Evolutionary conservation across 768 basidiomycete species (phyloP), one percentile per base, ranked within the genome.

Genomic region (Fibroporia radiculosa): DNA sequence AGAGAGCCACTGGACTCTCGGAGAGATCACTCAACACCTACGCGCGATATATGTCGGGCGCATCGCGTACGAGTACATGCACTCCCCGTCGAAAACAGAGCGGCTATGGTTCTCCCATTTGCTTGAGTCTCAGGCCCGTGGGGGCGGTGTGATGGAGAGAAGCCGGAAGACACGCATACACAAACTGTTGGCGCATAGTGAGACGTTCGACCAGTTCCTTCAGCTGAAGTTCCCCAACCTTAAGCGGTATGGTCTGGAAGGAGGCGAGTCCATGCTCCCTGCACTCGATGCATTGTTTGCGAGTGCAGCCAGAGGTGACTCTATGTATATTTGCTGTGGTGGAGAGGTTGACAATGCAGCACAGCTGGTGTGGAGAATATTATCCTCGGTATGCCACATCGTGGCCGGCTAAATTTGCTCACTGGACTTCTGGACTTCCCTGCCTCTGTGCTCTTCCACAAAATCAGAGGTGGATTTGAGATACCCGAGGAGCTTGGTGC

Each of bases 51-150:
- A 96, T 57, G 84, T 89, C 23, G 86, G 84, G 1, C 77, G 78
- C 19, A 89, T 96, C 52, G 91, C 86, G 1, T 89, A 93, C 56
- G 93, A 96, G 73, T 92, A 82, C 47, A 89, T 90, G 86, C 88
- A 93, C 61, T 84, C 86, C 11, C 82, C 85, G 0, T 82, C 77
- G 47, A 90, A 89, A 67, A 84, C 81, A 0, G 90, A 92, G 63
- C 74, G 88, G 0, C 70, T 87, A 4, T 95, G 90, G 90, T 93
- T 93, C 66, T 84, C 89, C 1, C 82, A 85, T 55, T 68, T 88
- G 13, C 71, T 96, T 7, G 93, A 96, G 64, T 80, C 80, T 2
- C 44, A 56, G 59, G 1, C 63, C 62, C 2, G 56, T 65, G 45
- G 61, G 1, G 54, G 61, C 0, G 44, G 37, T 11, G 16, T 48